Evolutionary conservation across 352 stramenopile species (phyloP).

Genomic region (Globisporangium orthogonon): DNA sequence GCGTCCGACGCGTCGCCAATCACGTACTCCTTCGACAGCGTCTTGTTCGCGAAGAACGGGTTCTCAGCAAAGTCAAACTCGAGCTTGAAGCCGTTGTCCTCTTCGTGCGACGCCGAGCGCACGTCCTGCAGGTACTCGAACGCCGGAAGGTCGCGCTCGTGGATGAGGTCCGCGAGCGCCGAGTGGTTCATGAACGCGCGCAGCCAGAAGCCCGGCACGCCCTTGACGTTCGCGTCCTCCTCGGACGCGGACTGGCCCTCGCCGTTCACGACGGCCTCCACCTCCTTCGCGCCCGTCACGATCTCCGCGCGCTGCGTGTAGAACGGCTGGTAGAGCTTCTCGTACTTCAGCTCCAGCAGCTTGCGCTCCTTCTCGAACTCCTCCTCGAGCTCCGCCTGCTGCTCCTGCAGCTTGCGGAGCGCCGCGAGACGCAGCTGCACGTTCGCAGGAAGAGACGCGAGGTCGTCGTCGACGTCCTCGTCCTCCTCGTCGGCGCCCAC

Average conservation of each 20-base stretch:
- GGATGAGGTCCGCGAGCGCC: slow-evolving; percentile 66
- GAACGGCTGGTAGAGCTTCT: slow-evolving; percentile 84
- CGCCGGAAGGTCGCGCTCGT: slow-evolving; percentile 71
- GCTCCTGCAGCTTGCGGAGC: slow-evolving; percentile 70
- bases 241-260: slow-evolving; percentile 32
- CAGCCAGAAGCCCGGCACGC: slow-evolving; percentile 82
- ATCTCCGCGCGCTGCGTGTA: slow-evolving; percentile 70
- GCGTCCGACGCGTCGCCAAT: slow-evolving; percentile 77
- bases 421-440: slow-evolving; percentile 65
- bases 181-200: slow-evolving; percentile 85
- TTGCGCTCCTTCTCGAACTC: slow-evolving; percentile 85
- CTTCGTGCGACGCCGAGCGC: slow-evolving; percentile 65
- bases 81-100: slow-evolving; percentile 85
- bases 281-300: slow-evolving; percentile 72
- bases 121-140: slow-evolving; percentile 78
- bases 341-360: slow-evolving; percentile 80
- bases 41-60: slow-evolving; percentile 73
- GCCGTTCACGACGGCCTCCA: slow-evolving; percentile 39
- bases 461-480: slow-evolving; percentile 46
- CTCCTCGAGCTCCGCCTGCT: slow-evolving; percentile 70
- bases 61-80: slow-evolving; percentile 79
- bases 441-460: slow-evolving; percentile 60
- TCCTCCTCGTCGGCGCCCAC: slow-evolving; percentile 11
- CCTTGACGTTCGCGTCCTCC: slow-evolving; percentile 50
- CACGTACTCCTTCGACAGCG: slow-evolving; percentile 82